phyloP scores from a whole-genome alignment of 2,329 filamentous ascomycete genomes.

The Sphaceloma murrayae region DNA sequence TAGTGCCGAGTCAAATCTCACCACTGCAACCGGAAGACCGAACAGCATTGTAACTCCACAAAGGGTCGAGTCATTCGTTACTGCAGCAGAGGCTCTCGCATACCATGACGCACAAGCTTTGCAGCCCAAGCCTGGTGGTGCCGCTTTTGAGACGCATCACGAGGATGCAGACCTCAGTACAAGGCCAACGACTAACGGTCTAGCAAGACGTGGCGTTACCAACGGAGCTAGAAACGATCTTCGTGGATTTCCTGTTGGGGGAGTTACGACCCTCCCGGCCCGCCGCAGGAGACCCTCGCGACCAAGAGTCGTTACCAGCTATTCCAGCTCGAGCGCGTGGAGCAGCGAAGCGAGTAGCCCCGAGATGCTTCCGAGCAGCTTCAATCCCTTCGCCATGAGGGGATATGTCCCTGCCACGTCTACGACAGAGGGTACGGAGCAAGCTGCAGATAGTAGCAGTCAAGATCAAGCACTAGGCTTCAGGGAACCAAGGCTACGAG shows the following conservation, averaged over 20 bases:
- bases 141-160: slow-evolving; percentile 28
- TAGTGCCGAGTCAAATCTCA: slow-evolving; percentile 47
- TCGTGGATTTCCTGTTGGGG: too few species aligned
- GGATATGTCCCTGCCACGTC: too few species aligned
- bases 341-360: slow-evolving; percentile 3
- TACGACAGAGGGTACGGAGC: too few species aligned
- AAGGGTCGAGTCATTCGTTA: slow-evolving; percentile 64
- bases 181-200: too few species aligned
- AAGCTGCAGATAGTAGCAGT: too few species aligned
- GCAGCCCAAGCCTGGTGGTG: slow-evolving; percentile 37
- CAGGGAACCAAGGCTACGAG: slow-evolving; percentile 1
- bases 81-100: slow-evolving; percentile 62
- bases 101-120: slow-evolving; percentile 57
- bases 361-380: slow-evolving; percentile 2
- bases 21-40: slow-evolving; percentile 42
- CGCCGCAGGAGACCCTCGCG: not conserved
- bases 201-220: too few species aligned
- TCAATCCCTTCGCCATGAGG: slow-evolving; percentile 8
- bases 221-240: too few species aligned
- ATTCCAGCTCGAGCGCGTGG: slow-evolving; percentile 5
- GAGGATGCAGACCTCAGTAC: not conserved
- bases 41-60: slow-evolving; percentile 58
- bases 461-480: too few species aligned
- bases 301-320: not conserved
- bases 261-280: slow-evolving; percentile 3